These are phyloP conservation scores for Phytophthora gonapodyides DNA, from an alignment of 352 stramenopile species.

Conservation along the genomic window DNA sequence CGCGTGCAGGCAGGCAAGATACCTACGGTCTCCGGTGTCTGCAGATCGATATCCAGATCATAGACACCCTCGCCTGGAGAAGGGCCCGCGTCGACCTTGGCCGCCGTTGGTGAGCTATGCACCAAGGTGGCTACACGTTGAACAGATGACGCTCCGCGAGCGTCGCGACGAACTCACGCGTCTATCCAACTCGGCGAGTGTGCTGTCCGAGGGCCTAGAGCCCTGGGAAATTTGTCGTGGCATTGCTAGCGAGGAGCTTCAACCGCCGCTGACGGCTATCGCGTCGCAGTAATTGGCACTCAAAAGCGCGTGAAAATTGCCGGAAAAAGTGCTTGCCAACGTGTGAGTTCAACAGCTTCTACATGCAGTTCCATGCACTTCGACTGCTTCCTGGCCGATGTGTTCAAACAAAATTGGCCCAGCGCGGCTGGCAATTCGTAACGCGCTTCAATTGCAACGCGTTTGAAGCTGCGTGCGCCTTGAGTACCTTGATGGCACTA, in stretches of 20 bases:
- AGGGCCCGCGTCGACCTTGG: constrained; percentile 13
- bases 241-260: constrained; percentile 12
- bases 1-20: constrained; percentile 6
- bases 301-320: constrained; percentile 12
- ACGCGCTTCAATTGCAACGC: constrained; percentile 18
- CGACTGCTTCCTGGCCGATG: constrained; percentile 19
- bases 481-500: constrained; percentile 23
- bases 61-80: constrained; percentile 18
- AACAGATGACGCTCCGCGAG: constrained; percentile 22
- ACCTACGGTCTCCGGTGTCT: constrained; percentile 6
- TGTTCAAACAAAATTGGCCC: constrained; percentile 21
- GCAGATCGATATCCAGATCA: constrained; percentile 3
- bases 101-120: constrained; percentile 15
- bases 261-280: constrained; percentile 21
- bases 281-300: constrained; percentile 17
- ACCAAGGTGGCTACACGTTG: constrained; percentile 38
- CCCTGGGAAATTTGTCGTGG: constrained; percentile 35
- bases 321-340: constrained; percentile 9
- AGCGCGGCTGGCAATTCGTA: constrained; percentile 31
- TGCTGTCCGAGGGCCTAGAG: neutral
- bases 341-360: too few relatives aligned
- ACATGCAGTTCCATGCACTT: constrained; percentile 28
- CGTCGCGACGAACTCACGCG: constrained; percentile 31
- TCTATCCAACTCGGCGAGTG: constrained; percentile 27
- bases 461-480: constrained; percentile 15